phyloP scores from a whole-genome alignment of 2,329 filamentous ascomycete species.

The Emergomyces africanus region DNA sequence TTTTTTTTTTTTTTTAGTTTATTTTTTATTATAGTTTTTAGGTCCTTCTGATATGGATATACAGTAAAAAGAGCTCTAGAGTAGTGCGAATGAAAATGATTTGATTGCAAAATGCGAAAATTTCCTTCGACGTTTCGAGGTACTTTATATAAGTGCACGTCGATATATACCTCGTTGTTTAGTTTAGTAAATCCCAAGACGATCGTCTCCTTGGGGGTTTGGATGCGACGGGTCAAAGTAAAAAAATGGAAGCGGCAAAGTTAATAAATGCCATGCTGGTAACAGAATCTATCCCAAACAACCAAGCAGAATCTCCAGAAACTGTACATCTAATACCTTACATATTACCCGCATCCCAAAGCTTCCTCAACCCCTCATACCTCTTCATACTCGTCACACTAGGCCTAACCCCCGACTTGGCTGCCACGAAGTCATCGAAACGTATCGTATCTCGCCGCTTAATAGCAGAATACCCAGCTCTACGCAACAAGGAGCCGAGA shows the following conservation, averaged over 20 bases:
- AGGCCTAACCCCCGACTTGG: constrained; percentile 28
- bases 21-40: neutral
- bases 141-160: neutral
- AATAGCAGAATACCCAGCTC: constrained; percentile 47
- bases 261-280: neutral
- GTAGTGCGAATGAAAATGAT: neutral
- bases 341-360: constrained; percentile 32
- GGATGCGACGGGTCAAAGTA: neutral
- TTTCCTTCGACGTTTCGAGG: neutral
- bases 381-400: constrained; percentile 46
- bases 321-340: neutral
- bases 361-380: constrained; percentile 42
- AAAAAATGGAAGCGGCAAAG: neutral
- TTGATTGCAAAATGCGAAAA: neutral
- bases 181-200: neutral
- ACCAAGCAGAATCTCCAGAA: neutral
- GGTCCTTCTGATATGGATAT: neutral
- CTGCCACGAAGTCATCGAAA: constrained; percentile 30
- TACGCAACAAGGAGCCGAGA: constrained; percentile 44
- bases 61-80: neutral
- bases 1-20: neutral
- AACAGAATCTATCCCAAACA: constrained; percentile 4
- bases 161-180: neutral
- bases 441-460: constrained; percentile 36
- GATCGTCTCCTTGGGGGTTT: neutral